These are phyloP conservation scores for Diaporthe longicolla DNA, from an alignment of 2,329 filamentous ascomycete genomes.

Conservation along the genomic window DNA sequence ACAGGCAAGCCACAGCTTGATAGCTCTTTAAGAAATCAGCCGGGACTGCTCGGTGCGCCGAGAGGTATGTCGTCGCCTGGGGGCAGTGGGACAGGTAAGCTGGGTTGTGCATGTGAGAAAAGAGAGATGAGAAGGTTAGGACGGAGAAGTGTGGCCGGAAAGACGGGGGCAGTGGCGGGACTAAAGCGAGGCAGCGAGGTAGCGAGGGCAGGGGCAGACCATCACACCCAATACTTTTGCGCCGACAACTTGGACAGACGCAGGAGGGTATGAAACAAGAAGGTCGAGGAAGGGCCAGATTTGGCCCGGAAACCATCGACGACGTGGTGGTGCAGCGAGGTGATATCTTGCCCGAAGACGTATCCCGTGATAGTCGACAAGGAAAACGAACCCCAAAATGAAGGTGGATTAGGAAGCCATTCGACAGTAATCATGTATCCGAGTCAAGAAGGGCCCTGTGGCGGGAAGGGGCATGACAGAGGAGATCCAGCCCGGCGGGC, in stretches of 20 bases:
- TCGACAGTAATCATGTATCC: constrained; percentile 24
- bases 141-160: constrained; percentile 34
- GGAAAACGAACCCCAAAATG: neutral
- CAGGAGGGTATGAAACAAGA: constrained; percentile 21
- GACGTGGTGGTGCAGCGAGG: neutral
- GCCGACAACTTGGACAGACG: constrained; percentile 23
- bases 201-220: constrained; percentile 30
- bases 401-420: neutral
- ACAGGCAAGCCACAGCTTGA: neutral
- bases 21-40: constrained; percentile 15
- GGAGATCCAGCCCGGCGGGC: constrained; percentile 31
- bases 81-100: constrained; percentile 12
- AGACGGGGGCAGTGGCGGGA: constrained; percentile 37
- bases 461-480: constrained; percentile 37
- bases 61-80: constrained; percentile 14
- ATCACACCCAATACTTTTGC: constrained; percentile 29
- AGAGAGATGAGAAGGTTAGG: constrained; percentile 23
- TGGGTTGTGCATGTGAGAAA: constrained; percentile 26
- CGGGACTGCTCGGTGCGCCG: neutral
- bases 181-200: constrained; percentile 29
- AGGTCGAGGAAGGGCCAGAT: constrained; percentile 13
- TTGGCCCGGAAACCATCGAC: neutral
- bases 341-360: neutral
- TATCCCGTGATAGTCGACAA: neutral
- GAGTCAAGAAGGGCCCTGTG: constrained; percentile 37